A percentile compares a stretch with the other conserved stretches of the same genome.
Conservation (phyloP, 2,329 filamentous ascomycete genomes). For the Fusarium praegraminearum region DNA sequence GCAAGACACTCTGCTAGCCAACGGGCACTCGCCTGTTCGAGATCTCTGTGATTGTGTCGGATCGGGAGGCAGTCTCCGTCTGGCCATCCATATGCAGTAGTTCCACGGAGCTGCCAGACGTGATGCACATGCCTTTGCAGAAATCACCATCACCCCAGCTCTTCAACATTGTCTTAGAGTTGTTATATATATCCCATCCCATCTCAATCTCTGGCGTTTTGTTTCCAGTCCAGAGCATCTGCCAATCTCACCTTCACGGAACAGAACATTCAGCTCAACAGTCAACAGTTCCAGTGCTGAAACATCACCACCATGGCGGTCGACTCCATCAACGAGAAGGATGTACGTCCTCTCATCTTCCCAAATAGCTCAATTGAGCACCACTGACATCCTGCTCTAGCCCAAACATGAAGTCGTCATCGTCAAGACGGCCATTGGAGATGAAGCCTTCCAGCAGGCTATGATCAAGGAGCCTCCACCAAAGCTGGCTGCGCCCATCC, state of each 20-base stretch:
- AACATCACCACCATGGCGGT: slow-evolving; percentile 36
- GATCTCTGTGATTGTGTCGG: slow-evolving; percentile 38
- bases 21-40: slow-evolving; percentile 18
- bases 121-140: background rate
- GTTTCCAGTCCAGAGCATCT: slow-evolving; percentile 13
- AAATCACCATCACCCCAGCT: slow-evolving; percentile 9
- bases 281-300: slow-evolving; percentile 20
- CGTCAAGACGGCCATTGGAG: slow-evolving; percentile 43
- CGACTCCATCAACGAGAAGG: slow-evolving; percentile 37
- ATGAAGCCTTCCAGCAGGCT: slow-evolving; percentile 48
- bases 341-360: background rate
- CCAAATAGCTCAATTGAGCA: background rate
- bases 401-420: slow-evolving; percentile 28
- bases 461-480: slow-evolving; percentile 49
- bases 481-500: slow-evolving; percentile 27
- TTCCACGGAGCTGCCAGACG: slow-evolving; percentile 4
- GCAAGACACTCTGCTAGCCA: slow-evolving; percentile 3
- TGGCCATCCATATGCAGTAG: slow-evolving; percentile 8
- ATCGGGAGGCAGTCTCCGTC: slow-evolving; percentile 42
- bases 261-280: slow-evolving; percentile 5
- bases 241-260: slow-evolving; percentile 17
- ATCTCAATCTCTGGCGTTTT: background rate
- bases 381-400: background rate
- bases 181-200: slow-evolving; percentile 35
- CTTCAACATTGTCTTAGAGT: background rate